phyloP scores from a whole-genome alignment of 495 filamentous ascomycete genomes.

The Margaritispora aquatica region DNA sequence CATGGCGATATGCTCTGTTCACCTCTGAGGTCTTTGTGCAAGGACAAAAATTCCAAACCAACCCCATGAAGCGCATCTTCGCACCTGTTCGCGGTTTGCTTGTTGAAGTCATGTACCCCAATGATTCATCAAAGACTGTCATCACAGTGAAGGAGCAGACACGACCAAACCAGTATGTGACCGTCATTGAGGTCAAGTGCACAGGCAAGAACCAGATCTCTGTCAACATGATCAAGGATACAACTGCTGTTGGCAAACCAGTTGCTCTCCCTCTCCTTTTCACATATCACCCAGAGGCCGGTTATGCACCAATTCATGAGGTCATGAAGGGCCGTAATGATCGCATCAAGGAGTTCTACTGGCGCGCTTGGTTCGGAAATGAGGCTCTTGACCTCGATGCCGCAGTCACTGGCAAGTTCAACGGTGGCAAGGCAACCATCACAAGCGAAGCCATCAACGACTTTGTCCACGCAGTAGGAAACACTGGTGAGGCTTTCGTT shows the following conservation, averaged over 20 bases:
- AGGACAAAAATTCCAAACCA: conserved; percentile 92
- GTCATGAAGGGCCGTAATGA: conserved; percentile 94
- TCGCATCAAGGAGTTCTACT: conserved; percentile 97
- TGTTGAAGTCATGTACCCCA: conserved; percentile 77
- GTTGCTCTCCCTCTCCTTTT: conserved; percentile 78
- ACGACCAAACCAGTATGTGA: conserved; percentile 57
- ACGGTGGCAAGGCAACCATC: conserved; percentile 78
- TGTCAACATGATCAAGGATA: conserved; percentile 82
- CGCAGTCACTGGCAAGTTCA: conserved; percentile 77
- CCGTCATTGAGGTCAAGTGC: conserved; percentile 79
- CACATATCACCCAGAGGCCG: conserved; percentile 86
- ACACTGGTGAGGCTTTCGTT: conserved; percentile 97
- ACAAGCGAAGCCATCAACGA: conserved; percentile 91
- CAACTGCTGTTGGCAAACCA: conserved; percentile 71
- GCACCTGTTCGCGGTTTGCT: conserved; percentile 77
- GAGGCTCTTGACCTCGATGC: conserved; percentile 79
- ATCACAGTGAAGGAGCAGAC: conserved; percentile 69
- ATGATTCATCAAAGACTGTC: conserved; percentile 69
- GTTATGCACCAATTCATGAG: conserved; percentile 91
- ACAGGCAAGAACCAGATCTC: conserved; percentile 70
- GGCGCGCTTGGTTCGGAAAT: conserved; percentile 90
- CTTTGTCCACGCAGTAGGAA: conserved; percentile 96
- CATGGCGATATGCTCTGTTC: conserved; percentile 97
- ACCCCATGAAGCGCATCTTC: conserved; percentile 88
- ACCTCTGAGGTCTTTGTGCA: conserved; percentile 92